Evolutionary conservation across 192 early-diverging fungal genomes (phyloP).

Genomic region (Gaertneriomyces sp.): DNA sequence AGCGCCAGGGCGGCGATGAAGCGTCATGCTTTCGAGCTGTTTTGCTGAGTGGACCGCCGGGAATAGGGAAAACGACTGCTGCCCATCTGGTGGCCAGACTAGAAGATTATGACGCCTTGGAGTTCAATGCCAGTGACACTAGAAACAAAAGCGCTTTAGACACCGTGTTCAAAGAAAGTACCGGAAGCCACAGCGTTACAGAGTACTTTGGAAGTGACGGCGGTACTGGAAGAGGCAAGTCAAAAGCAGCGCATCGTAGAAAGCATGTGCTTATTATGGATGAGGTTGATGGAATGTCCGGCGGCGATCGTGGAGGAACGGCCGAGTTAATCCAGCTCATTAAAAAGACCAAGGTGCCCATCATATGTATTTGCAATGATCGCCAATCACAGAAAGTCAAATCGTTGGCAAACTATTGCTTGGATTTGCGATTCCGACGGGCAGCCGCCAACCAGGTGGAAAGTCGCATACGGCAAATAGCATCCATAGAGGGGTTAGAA

Average conservation of each 20-base stretch:
- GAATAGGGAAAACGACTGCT: slow-evolving; percentile 96
- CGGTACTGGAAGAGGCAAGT: slow-evolving; percentile 5
- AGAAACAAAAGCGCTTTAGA: slow-evolving; percentile 86
- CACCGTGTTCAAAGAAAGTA: slow-evolving; percentile 48
- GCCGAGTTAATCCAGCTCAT: slow-evolving; percentile 86
- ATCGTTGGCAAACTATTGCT: slow-evolving; percentile 77
- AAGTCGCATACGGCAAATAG: slow-evolving; percentile 73
- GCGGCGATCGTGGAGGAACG: slow-evolving; percentile 89
- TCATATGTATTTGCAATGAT: slow-evolving; percentile 99
- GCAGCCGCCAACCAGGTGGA: slow-evolving; percentile 71
- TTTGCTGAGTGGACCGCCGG: slow-evolving; percentile 91
- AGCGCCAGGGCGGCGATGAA: slow-evolving; percentile 53
- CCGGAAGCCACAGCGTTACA: slow-evolving; percentile 51
- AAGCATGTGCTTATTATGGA: slow-evolving; percentile 89
- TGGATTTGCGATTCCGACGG: slow-evolving; percentile 75
- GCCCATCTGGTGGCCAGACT: slow-evolving; percentile 82
- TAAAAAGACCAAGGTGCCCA: slow-evolving; percentile 81
- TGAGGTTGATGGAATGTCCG: slow-evolving; percentile 99
- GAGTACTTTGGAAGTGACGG: slow-evolving; percentile 46
- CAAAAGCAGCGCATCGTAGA: slow-evolving; percentile 12
- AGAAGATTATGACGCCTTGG: slow-evolving; percentile 79
- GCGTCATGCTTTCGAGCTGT: slow-evolving; percentile 57
- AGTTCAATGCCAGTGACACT: slow-evolving; percentile 97
- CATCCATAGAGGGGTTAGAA: slow-evolving; percentile 69
- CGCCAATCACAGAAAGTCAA: slow-evolving; percentile 77